Evolutionary conservation across 306 rosid species (phyloP), one percentile per base, ranked within the genome.

Genomic region (Betula pendula): DNA sequence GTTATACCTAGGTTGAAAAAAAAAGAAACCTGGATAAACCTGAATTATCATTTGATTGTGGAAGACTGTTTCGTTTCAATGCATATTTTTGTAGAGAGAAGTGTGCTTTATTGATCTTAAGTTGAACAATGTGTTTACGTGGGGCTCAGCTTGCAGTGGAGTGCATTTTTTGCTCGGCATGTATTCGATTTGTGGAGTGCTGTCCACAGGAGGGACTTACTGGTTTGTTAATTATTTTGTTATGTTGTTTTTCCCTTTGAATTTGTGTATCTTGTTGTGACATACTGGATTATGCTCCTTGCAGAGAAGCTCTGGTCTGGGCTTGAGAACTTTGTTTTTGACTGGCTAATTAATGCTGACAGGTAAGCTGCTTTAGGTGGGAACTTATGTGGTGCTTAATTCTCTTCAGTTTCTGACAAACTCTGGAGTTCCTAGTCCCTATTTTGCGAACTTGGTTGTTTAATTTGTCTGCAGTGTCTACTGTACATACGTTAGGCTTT

Each of bases 261-360:
- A 31, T 63, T 42, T 53, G 53, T 0, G 10, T 29, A 20, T 44
- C 74, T 53, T 72, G 33, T 78, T 51, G 49, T 75, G 29, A 45
- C 35, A 31, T 56, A 56, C 19, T 29, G 19, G 40, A 19, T 65
- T 49, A n/a, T 55, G 35, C 73, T 76, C 19, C 19, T 74, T 86
- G 80, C 95, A 96, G 99, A 96, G 91, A 96, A 91, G 69, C 96
- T 96, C 84, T 96, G 99, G 98, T 92, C 97, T 73, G 99, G 99
- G 79, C 99, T 96, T 67, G 99, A 96, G 82, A 93, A 93, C 88
- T 96, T 96, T 83, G 99, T 93, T 82, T 93, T 96, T 68, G 99
- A 96, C 82, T 96, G 99, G 99, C 87, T 96, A 75, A 96, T 96
- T 73, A 96, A 92, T 84, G 99, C 98, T 73, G 98, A 96, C 85